These are phyloP conservation scores for Coffea eugenioides DNA, from an alignment of 257 asterid species.

Conservation along the genomic window DNA sequence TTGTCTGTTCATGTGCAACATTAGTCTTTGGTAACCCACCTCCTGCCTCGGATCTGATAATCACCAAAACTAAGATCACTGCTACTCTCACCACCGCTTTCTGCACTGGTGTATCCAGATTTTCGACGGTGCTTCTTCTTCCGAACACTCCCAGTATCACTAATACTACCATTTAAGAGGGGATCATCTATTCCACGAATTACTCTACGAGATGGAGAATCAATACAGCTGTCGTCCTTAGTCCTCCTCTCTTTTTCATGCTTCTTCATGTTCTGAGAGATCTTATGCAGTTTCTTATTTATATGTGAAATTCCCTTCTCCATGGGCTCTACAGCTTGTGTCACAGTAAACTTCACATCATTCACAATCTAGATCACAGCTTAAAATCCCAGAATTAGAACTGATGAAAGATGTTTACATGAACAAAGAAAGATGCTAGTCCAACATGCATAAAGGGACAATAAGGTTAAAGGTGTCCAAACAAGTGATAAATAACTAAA, in stretches of 20 bases:
- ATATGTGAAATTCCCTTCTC: slow-evolving; percentile 88
- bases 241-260: slow-evolving; percentile 62
- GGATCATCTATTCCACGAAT: slow-evolving; percentile 95
- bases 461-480: neutral
- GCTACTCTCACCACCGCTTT: slow-evolving; percentile 85
- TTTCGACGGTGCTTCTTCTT: slow-evolving; percentile 71
- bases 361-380: slow-evolving; percentile 69
- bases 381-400: neutral
- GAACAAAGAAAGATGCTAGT: neutral
- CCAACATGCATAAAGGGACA: neutral
- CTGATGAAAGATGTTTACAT: neutral
- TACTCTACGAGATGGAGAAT: slow-evolving; percentile 51
- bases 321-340: slow-evolving; percentile 91
- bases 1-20: neutral
- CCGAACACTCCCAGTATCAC: slow-evolving; percentile 63
- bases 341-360: slow-evolving; percentile 85
- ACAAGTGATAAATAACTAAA: neutral
- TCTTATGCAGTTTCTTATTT: slow-evolving; percentile 68
- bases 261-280: slow-evolving; percentile 82
- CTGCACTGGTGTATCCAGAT: slow-evolving; percentile 84
- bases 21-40: slow-evolving; percentile 80
- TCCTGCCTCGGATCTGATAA: slow-evolving; percentile 65
- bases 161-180: slow-evolving; percentile 80
- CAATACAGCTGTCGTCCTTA: slow-evolving; percentile 70
- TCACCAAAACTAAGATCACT: slow-evolving; percentile 57